phyloP scores from a whole-genome alignment of 148 eudicot genomes.

The Cornus florida region DNA sequence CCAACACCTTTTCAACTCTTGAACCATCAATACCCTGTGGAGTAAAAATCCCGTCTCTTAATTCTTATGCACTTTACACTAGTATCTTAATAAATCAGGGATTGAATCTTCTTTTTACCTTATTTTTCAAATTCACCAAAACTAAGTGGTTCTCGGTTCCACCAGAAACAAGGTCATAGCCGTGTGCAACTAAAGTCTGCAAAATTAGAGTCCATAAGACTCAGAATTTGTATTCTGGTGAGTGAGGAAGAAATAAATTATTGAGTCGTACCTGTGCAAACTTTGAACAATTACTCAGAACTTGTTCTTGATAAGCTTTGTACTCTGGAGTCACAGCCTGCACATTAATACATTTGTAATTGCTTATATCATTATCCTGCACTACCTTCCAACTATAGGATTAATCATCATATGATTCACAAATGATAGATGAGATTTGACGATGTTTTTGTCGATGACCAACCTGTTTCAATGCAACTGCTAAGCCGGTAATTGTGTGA shows the following conservation, averaged over 20 bases:
- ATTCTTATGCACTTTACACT: too few relatives aligned
- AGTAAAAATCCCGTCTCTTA: constrained; percentile 4
- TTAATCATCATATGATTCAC: too few relatives aligned
- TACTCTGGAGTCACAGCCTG: constrained; percentile 92
- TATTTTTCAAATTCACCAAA: constrained; percentile 83
- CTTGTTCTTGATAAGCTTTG: constrained; percentile 99
- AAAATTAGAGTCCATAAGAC: constrained; percentile 20
- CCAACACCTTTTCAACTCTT: constrained; percentile 96
- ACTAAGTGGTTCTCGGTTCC: constrained; percentile 98
- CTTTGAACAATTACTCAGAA: constrained; percentile 77
- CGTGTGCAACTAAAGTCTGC: constrained; percentile 66
- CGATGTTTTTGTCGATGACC: background rate
- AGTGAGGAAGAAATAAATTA: background rate
- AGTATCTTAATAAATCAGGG: too few relatives aligned
- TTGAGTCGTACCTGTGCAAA: constrained; percentile 71
- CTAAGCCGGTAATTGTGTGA: constrained; percentile 93
- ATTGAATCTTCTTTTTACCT: constrained; percentile 37
- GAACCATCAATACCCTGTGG: constrained; percentile 97
- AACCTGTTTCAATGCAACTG: constrained; percentile 97
- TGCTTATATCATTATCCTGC: background rate
- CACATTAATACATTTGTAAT: constrained; percentile 11
- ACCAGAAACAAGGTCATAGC: constrained; percentile 98
- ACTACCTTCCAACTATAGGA: too few relatives aligned
- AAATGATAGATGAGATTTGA: background rate
- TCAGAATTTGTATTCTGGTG: background rate